Evolutionary conservation across 768 basidiomycete species (phyloP).

Genomic region (Stropharia rugosoannulata): DNA sequence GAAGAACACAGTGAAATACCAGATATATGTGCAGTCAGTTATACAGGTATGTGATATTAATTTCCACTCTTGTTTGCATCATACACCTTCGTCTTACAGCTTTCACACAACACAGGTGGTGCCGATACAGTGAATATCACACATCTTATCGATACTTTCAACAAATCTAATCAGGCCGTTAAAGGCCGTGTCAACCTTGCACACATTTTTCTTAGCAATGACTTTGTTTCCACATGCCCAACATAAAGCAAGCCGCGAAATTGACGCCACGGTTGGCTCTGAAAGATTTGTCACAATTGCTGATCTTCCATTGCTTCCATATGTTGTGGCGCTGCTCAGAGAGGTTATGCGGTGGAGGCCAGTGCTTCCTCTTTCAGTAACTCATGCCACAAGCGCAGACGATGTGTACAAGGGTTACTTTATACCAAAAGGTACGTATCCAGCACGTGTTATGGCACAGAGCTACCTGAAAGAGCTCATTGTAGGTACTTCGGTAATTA

Average conservation of each 20-base stretch:
- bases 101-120: not conserved
- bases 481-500: too few species aligned
- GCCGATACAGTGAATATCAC: not conserved
- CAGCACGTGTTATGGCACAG: too few species aligned
- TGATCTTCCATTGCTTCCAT: not conserved
- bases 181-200: not conserved
- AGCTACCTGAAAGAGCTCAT: too few species aligned
- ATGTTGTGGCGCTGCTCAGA: not conserved
- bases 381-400: not conserved
- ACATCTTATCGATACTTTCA: not conserved
- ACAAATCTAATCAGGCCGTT: not conserved
- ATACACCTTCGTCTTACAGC: not conserved
- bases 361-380: not conserved
- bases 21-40: not conserved
- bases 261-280: not conserved
- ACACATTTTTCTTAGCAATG: not conserved
- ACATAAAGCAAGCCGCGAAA: not conserved
- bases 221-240: not conserved
- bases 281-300: not conserved
- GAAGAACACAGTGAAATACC: not conserved
- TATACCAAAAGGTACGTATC: not conserved
- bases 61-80: too few species aligned
- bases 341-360: constrained; percentile 4
- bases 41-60: too few species aligned
- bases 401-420: constrained; percentile 3